Evolutionary conservation across 2,329 filamentous ascomycete species (phyloP).

Genomic region (Colletotrichum chlorophyti): DNA sequence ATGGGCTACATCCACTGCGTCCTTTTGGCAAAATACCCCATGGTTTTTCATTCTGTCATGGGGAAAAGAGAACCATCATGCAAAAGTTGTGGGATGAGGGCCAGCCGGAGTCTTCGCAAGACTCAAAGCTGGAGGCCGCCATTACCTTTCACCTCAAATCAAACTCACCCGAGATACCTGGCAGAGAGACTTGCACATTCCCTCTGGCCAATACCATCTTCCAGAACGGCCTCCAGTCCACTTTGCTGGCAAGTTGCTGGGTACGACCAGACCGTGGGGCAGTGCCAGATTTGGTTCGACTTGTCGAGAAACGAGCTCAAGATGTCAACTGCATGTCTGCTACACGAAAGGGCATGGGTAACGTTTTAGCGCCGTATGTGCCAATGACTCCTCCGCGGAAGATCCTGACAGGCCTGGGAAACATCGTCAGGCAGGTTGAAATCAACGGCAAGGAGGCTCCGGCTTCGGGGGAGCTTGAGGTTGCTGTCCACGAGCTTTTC

Average conservation of each 20-base stretch:
- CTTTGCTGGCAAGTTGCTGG: constrained; percentile 57
- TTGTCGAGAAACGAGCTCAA: constrained; percentile 48
- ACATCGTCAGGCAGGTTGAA: constrained; percentile 74
- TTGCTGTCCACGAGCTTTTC: constrained; percentile 65
- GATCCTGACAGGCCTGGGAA: constrained; percentile 74
- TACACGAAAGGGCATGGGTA: constrained; percentile 17
- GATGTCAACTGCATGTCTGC: constrained; percentile 35
- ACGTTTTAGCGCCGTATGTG: constrained; percentile 53
- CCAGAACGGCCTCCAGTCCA: constrained; percentile 69
- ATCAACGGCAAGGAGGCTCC: constrained; percentile 56
- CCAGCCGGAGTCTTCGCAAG: background rate
- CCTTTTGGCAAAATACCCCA: constrained; percentile 39
- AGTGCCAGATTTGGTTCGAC: constrained; percentile 37
- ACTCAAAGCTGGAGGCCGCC: constrained; percentile 18
- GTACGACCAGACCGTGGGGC: constrained; percentile 22
- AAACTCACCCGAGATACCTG: too few relatives aligned
- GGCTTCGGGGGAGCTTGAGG: constrained; percentile 76
- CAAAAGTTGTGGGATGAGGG: constrained; percentile 50
- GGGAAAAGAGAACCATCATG: constrained; percentile 46
- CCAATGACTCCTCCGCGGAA: constrained; percentile 68
- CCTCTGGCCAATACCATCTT: constrained; percentile 83
- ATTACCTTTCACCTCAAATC: constrained; percentile 3
- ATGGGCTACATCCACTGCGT: constrained; percentile 53
- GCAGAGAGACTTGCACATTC: constrained; percentile 52
- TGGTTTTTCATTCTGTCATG: constrained; percentile 61